Evolutionary conservation across 2,329 filamentous ascomycete genomes (phyloP).

Genomic region (Huntiella omanensis): DNA sequence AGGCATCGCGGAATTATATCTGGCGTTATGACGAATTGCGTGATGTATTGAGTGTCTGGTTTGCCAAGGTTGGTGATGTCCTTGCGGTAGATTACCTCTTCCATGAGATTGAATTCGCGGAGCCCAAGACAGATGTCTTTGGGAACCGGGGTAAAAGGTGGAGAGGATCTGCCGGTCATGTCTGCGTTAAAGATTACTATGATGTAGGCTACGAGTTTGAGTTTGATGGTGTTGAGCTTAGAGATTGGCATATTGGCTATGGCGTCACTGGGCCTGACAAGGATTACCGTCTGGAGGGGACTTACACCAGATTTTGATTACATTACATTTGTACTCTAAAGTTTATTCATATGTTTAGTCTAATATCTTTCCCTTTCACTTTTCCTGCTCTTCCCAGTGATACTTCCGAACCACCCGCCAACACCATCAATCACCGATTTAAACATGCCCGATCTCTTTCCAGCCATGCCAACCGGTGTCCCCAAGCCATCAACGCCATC

Average conservation of each 20-base stretch:
- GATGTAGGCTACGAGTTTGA: constrained; percentile 49
- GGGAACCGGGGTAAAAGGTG: constrained; percentile 23
- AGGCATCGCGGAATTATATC: constrained; percentile 46
- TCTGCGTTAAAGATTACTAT: constrained; percentile 56
- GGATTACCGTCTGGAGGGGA: constrained; percentile 44
- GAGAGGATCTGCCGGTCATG: constrained; percentile 46
- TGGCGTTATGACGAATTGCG: constrained; percentile 47
- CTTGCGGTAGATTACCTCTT: constrained; percentile 53
- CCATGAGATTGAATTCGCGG: constrained; percentile 47
- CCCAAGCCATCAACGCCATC: background rate
- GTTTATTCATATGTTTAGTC: background rate
- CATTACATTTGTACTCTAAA: background rate
- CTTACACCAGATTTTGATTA: constrained; percentile 24
- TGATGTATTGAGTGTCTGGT: constrained; percentile 54
- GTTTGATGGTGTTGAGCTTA: constrained; percentile 37
- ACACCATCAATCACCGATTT: constrained; percentile 40
- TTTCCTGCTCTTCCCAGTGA: background rate
- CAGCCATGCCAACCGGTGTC: background rate
- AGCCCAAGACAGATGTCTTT: constrained; percentile 15
- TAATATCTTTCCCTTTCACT: background rate
- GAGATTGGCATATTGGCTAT: constrained; percentile 42
- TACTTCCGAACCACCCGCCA: background rate
- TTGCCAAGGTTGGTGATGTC: constrained; percentile 44
- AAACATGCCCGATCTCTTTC: constrained; percentile 42
- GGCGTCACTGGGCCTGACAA: constrained; percentile 54